Conservation (phyloP, 2,329 filamentous ascomycete species). For the Diaporthe ilicicola region DNA sequence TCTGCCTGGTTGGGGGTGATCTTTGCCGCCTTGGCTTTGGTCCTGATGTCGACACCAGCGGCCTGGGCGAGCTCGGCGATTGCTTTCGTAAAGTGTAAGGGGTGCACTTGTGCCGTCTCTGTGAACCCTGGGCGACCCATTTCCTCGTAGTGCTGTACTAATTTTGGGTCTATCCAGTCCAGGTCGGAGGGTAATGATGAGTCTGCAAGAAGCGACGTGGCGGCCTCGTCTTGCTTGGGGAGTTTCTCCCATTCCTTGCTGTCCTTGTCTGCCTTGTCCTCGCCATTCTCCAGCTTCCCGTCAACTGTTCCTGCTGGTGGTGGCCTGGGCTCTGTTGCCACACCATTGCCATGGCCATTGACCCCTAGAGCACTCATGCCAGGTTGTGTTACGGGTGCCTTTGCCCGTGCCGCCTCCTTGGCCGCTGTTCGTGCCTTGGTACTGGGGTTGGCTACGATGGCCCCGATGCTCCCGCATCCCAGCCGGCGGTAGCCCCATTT, state of each 20-base stretch:
- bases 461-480: slow-evolving; percentile 70
- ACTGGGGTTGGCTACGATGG: slow-evolving; percentile 43
- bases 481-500: slow-evolving; percentile 89
- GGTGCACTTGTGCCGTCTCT: slow-evolving; percentile 93
- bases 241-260: slow-evolving; percentile 67
- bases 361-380: slow-evolving; percentile 20
- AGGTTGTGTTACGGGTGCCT: slow-evolving; percentile 8
- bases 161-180: slow-evolving; percentile 80
- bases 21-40: slow-evolving; percentile 71
- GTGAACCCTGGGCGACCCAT: slow-evolving; percentile 76
- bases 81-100: slow-evolving; percentile 85
- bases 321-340: background rate
- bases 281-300: slow-evolving; percentile 17
- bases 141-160: slow-evolving; percentile 75
- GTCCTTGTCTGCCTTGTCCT: slow-evolving; percentile 36
- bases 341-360: slow-evolving; percentile 19
- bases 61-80: slow-evolving; percentile 81
- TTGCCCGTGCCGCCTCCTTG: slow-evolving; percentile 42
- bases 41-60: slow-evolving; percentile 72
- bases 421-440: slow-evolving; percentile 45
- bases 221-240: slow-evolving; percentile 65
- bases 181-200: slow-evolving; percentile 78
- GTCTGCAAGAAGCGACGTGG: slow-evolving; percentile 57
- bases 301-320: background rate
- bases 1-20: slow-evolving; percentile 62